These are phyloP conservation scores for Talaromyces sp. DNA, from an alignment of 2,329 filamentous ascomycete species.

Conservation along the genomic window DNA sequence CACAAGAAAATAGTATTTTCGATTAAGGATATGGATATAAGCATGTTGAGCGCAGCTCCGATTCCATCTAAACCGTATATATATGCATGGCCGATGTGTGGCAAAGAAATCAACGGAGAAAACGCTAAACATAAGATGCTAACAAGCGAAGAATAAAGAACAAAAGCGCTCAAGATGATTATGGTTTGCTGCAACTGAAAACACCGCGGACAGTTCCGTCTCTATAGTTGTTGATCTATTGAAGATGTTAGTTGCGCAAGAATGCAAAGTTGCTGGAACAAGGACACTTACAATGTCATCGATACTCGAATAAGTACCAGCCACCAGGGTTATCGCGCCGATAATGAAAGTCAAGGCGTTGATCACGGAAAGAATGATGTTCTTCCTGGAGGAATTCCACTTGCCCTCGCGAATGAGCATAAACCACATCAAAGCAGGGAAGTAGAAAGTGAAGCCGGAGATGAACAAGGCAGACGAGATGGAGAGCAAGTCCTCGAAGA, in stretches of 20 bases:
- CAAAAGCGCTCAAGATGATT: not conserved
- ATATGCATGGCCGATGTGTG: not conserved
- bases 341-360: slow-evolving; percentile 66
- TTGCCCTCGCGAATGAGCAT: slow-evolving; percentile 22
- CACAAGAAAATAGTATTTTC: not conserved
- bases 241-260: slow-evolving; percentile 2
- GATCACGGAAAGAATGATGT: slow-evolving; percentile 50
- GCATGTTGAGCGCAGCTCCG: not conserved
- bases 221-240: slow-evolving; percentile 8
- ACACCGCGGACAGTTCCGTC: slow-evolving; percentile 1
- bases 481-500: slow-evolving; percentile 63
- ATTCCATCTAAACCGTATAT: not conserved
- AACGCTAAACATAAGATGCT: not conserved
- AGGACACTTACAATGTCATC: slow-evolving; percentile 27
- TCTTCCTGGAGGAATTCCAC: slow-evolving; percentile 36
- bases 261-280: not conserved
- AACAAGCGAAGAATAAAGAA: not conserved
- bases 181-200: slow-evolving; percentile 5
- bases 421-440: slow-evolving; percentile 43
- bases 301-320: slow-evolving; percentile 67
- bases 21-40: not conserved
- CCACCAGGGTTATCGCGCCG: slow-evolving; percentile 68
- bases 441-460: slow-evolving; percentile 80
- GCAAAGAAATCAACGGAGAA: not conserved
- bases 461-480: slow-evolving; percentile 64